These are phyloP conservation scores for Physcomitrellopsis africana DNA, from an alignment of 225 moss, liverwort and hornwort genomes.

Conservation along the genomic window DNA sequence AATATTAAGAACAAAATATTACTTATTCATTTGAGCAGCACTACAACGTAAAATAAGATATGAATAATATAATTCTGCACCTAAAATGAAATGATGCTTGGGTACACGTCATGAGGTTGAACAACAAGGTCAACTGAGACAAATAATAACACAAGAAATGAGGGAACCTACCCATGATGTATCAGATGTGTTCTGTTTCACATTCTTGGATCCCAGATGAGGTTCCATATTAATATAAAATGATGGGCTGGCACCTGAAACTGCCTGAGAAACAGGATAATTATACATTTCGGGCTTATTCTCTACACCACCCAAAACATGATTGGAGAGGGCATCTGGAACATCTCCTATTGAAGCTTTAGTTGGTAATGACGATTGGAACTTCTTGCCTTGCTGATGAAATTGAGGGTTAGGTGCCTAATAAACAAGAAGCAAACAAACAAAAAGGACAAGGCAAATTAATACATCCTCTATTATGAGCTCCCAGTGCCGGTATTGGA, in stretches of 20 bases:
- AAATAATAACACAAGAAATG: neutral
- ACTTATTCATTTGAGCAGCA: conserved; percentile 1
- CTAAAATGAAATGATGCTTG: conserved; percentile 2
- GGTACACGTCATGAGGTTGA: conserved; percentile 9
- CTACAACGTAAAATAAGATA: neutral
- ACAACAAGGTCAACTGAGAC: conserved; percentile 10
- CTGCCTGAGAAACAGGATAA: conserved; percentile 32
- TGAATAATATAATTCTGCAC: neutral
- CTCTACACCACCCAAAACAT: conserved; percentile 12
- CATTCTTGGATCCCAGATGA: conserved; percentile 26
- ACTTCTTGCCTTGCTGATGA: conserved; percentile 30
- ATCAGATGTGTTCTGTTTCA: conserved; percentile 27
- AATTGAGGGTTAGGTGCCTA: conserved; percentile 32
- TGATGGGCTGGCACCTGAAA: conserved; percentile 24
- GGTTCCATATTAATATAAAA: conserved; percentile 29
- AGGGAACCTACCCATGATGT: conserved; percentile 33
- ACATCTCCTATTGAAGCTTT: conserved; percentile 21
- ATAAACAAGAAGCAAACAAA: neutral
- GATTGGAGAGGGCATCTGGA: conserved; percentile 28
- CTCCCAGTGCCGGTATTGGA: neutral
- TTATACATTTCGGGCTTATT: conserved; percentile 21
- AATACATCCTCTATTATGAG: conserved; percentile 11
- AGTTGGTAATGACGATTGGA: conserved; percentile 28
- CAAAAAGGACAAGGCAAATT: conserved; percentile 3
- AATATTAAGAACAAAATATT: neutral